These are phyloP conservation scores for Tetracladium maxilliforme DNA, from an alignment of 2,329 filamentous ascomycete species.

Conservation along the genomic window DNA sequence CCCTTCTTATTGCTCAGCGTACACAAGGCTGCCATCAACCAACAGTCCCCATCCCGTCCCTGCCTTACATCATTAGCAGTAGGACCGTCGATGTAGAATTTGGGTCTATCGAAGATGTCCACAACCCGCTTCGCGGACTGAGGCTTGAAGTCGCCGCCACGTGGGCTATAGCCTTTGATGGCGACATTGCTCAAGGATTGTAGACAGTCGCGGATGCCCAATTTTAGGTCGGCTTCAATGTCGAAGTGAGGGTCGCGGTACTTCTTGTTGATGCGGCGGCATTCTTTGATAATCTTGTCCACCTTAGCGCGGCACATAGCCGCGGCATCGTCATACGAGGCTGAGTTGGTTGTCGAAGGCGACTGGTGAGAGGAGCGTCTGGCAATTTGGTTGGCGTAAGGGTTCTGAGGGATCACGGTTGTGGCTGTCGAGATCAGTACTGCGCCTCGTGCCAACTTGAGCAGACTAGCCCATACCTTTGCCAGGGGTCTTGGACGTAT, in stretches of 20 bases:
- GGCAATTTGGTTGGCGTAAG: too few species aligned
- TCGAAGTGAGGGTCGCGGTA: constrained; percentile 83
- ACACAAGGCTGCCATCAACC: constrained; percentile 70
- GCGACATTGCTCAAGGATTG: constrained; percentile 23
- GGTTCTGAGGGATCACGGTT: too few species aligned
- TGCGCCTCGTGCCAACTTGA: background rate
- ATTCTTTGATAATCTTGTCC: constrained; percentile 46
- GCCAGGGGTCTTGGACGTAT: constrained; percentile 55
- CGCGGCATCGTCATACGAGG: constrained; percentile 60
- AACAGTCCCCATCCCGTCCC: constrained; percentile 69
- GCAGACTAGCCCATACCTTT: constrained; percentile 32
- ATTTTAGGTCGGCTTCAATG: constrained; percentile 62
- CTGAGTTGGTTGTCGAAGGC: too few species aligned
- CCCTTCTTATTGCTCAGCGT: constrained; percentile 43
- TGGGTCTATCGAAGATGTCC: constrained; percentile 63
- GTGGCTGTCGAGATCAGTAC: background rate
- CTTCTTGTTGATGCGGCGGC: constrained; percentile 66
- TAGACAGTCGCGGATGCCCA: constrained; percentile 32
- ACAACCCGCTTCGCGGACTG: constrained; percentile 41
- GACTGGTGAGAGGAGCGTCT: too few species aligned
- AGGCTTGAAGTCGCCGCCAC: constrained; percentile 13
- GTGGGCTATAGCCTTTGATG: background rate
- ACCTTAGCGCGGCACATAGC: constrained; percentile 53
- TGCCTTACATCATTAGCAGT: constrained; percentile 68
- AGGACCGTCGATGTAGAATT: constrained; percentile 65